Base-by-base conservation (phyloP, 176 grass and related monocot genomes). In the Juncus inflexus region DNA sequence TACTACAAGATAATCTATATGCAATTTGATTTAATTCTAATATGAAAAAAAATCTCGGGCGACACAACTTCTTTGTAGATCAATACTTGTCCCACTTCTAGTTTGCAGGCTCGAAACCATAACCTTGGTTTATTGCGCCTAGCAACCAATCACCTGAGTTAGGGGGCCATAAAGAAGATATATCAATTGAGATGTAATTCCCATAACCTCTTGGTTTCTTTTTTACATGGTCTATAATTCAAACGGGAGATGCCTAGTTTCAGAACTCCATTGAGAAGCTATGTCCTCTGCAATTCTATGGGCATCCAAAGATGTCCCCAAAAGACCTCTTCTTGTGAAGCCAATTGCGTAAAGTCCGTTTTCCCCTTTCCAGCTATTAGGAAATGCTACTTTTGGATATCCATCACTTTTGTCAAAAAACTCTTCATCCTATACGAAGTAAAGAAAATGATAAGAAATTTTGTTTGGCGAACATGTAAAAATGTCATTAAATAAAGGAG, bases 291-390 rank as follows among this genome's bases (percentile, higher is more conserved):
- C 82, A 9, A 89, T 83, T 50, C 37, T 72, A 6, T 63, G 16
- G 10, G 90, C 82, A 6, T 95, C 90, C 7, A 86, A 79, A 56
- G 90, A 95, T 61, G 82, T 78, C 4, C 90, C 90, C 74, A 83
- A 70, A 55, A 95, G 76, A 53, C 86, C 90, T 65, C 74, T 73
- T 67, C 41, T 78, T 28, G 86, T 81, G 58, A 95, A 95, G 1
- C 90, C 90, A 3, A 80, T 76, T 14, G 90, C 86, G 3, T 95
- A 89, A 35, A 95, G 77, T 6, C 82, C 79, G 13, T 89, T 89
- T 70, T 81, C 69, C 0, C 90, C 90, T 60, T 78, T 89, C 90
- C 90, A 95, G 63, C 79, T 83, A 39, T 95, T 73, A 6, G 82
- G 86, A 58, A 89, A 95, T 58, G 58, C 53, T 60, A 69, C 83